These are phyloP conservation scores for Neonectria hederae DNA, from an alignment of 2,329 filamentous ascomycete species.

Conservation along the genomic window DNA sequence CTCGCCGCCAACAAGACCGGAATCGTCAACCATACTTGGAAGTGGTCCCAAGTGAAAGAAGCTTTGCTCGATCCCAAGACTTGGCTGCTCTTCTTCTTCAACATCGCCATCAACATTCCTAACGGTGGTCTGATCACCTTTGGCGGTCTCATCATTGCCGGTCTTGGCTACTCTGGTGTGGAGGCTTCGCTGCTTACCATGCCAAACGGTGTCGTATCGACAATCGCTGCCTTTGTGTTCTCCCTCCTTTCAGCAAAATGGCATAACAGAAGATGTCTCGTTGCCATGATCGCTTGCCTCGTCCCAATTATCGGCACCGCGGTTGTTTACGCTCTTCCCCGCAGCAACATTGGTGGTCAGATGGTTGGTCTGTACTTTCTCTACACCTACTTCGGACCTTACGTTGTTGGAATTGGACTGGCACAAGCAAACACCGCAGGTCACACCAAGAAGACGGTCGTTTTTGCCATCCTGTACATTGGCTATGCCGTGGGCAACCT, in stretches of 20 bases:
- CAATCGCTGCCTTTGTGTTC: constrained; percentile 22
- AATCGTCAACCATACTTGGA: constrained; percentile 53
- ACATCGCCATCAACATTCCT: constrained; percentile 61
- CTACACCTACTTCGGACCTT: constrained; percentile 28
- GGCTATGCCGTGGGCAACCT: constrained; percentile 53
- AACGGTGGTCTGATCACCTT: constrained; percentile 56
- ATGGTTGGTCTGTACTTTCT: constrained; percentile 29
- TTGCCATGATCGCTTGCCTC: constrained; percentile 19
- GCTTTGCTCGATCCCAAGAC: constrained; percentile 62
- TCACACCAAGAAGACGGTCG: constrained; percentile 51
- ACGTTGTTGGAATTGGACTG: constrained; percentile 21
- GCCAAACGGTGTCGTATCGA: constrained; percentile 21
- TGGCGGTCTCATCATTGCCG: constrained; percentile 18
- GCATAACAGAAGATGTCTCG: constrained; percentile 7
- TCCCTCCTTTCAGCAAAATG: constrained; percentile 11
- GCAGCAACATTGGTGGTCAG: constrained; percentile 21
- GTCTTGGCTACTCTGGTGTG: constrained; percentile 10
- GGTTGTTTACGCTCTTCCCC: constrained; percentile 22
- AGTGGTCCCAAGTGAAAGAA: constrained; percentile 58
- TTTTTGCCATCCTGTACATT: constrained; percentile 56
- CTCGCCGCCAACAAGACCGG: constrained; percentile 32
- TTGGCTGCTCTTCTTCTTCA: constrained; percentile 61
- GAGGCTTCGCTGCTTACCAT: constrained; percentile 13
- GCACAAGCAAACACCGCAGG: constrained; percentile 45
- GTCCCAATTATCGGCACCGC: constrained; percentile 24